Percentiles rank a stretch among this genome's conserved stretches.
Conservation (phyloP, 495 filamentous ascomycete species). For the Aspergillus conjunctus region DNA sequence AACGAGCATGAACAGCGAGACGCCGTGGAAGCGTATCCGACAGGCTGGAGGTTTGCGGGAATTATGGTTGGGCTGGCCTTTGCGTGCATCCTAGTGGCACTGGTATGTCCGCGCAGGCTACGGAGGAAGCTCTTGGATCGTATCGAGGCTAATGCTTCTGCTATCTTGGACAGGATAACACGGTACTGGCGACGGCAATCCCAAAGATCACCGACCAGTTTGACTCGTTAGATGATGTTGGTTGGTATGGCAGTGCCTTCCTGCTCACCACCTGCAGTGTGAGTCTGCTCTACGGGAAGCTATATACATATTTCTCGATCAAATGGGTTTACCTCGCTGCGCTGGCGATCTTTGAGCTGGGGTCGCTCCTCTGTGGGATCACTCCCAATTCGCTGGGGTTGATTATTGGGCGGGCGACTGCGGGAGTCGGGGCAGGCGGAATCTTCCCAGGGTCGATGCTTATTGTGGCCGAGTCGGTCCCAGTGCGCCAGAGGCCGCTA, state of each 20-base stretch:
- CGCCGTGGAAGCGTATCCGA: too few species aligned
- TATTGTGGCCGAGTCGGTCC: slow-evolving; percentile 46
- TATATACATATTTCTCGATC: slow-evolving; percentile 65
- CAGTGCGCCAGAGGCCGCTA: slow-evolving; percentile 46
- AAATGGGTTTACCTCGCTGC: slow-evolving; percentile 61
- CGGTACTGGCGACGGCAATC: slow-evolving; percentile 3
- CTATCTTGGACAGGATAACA: slow-evolving; percentile 13
- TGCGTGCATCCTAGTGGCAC: too few species aligned
- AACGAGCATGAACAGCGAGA: too few species aligned
- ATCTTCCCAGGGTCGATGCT: slow-evolving; percentile 48
- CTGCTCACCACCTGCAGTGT: slow-evolving; percentile 49
- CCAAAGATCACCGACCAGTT: slow-evolving; percentile 21
- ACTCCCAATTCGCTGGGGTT: slow-evolving; percentile 65
- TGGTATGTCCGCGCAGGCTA: too few species aligned
- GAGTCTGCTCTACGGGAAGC: slow-evolving; percentile 54
- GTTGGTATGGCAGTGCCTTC: slow-evolving; percentile 58
- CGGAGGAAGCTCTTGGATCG: too few species aligned
- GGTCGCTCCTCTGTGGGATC: slow-evolving; percentile 68
- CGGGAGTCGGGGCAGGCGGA: slow-evolving; percentile 48
- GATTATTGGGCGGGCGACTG: slow-evolving; percentile 59
- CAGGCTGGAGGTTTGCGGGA: too few species aligned
- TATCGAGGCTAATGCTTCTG: too few species aligned
- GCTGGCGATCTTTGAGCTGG: slow-evolving; percentile 62
- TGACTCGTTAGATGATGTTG: slow-evolving; percentile 53
- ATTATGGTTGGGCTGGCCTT: too few species aligned